Conservation (phyloP, 441 rosid species). For the Pelargonium citronellum region DNA sequence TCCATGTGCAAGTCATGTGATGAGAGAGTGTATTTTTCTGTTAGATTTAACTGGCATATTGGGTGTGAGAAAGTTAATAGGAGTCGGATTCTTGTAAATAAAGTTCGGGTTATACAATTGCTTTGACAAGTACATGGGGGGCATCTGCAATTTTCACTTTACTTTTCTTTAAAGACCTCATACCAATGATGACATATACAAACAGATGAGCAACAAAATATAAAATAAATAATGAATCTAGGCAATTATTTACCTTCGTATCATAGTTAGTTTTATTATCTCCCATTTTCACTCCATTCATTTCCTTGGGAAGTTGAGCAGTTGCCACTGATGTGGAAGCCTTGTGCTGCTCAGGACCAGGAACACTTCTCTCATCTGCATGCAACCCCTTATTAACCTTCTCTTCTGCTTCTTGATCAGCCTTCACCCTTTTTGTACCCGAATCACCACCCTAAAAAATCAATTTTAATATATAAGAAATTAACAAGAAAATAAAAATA, state of each 20-base stretch:
- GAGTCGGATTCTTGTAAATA: no score
- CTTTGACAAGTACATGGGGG: no score
- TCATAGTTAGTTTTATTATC: slow-evolving; percentile 56
- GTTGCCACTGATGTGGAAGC: slow-evolving; percentile 47
- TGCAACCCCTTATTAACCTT: slow-evolving; percentile 25
- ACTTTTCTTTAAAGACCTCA: neutral
- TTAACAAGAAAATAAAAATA: no score
- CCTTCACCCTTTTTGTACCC: slow-evolving; percentile 56
- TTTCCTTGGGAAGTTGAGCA: slow-evolving; percentile 62
- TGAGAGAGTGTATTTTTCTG: no score
- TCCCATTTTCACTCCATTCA: slow-evolving; percentile 88
- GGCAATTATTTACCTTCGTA: neutral
- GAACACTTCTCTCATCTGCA: slow-evolving; percentile 42
- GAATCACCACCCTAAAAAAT: slow-evolving; percentile 60
- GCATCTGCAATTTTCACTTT: no score
- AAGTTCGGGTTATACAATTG: no score
- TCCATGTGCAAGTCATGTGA: no score
- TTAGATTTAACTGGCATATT: no score
- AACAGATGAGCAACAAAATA: neutral
- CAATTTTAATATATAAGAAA: no score
- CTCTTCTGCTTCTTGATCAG: slow-evolving; percentile 51
- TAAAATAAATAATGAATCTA: neutral
- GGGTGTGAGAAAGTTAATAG: no score
- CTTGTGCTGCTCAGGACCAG: slow-evolving; percentile 20
- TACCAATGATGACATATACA: neutral